Conservation (phyloP, 768 basidiomycete genomes). For the Boletus huronensis region DNA sequence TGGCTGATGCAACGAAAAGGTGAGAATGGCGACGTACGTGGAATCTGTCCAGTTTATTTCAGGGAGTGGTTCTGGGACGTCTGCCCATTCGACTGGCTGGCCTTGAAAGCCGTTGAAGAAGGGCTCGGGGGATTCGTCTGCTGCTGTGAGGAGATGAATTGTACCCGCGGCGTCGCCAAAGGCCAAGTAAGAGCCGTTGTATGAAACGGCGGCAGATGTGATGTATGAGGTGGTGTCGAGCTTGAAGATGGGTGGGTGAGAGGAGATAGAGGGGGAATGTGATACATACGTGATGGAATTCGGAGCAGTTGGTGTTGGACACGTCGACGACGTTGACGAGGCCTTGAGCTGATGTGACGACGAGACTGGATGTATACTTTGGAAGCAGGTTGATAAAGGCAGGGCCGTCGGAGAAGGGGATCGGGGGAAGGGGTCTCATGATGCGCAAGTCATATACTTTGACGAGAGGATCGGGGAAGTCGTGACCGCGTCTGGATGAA, state of each 20-base stretch:
- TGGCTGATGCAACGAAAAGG: not conserved
- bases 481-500: conserved; percentile 69
- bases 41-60: conserved; percentile 77
- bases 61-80: conserved; percentile 62
- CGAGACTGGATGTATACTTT: conserved; percentile 67
- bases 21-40: conserved; percentile 51
- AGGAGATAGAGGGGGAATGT: not conserved
- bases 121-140: conserved; percentile 50
- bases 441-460: conserved; percentile 89
- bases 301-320: conserved; percentile 59
- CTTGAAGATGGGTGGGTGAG: conserved; percentile 33
- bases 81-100: conserved; percentile 81
- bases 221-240: conserved; percentile 73
- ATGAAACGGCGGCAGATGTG: conserved; percentile 76
- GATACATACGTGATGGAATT: conserved; percentile 72
- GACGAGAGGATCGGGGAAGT: conserved; percentile 86
- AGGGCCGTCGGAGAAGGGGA: conserved; percentile 84
- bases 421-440: conserved; percentile 76
- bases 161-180: conserved; percentile 86
- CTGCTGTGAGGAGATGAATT: conserved; percentile 78
- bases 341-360: conserved; percentile 76
- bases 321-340: conserved; percentile 84
- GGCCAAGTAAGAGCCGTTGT: conserved; percentile 86
- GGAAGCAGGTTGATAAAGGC: conserved; percentile 82
- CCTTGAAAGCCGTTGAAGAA: conserved; percentile 92